Conservation (phyloP, 768 basidiomycete genomes). For the Glaciozyma antarctica region DNA sequence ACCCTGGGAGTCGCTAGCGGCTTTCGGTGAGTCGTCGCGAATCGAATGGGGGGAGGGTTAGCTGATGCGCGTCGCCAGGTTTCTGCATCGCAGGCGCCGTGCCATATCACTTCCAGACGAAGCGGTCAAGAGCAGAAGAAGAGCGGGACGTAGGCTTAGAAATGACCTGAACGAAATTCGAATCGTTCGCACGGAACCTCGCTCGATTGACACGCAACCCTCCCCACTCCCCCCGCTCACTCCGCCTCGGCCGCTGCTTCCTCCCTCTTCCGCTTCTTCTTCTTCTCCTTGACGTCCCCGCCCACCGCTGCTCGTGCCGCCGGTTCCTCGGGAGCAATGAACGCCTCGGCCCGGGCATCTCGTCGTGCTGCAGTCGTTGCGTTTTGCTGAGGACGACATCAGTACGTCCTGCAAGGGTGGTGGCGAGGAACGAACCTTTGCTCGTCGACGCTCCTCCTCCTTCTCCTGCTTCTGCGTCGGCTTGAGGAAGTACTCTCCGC, state of each 20-base stretch:
- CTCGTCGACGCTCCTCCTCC: conserved; percentile 60
- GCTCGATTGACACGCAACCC: too few relatives aligned
- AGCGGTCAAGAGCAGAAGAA: neutral
- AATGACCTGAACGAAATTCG: too few relatives aligned
- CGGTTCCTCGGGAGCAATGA: conserved; percentile 74
- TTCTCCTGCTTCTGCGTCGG: conserved; percentile 69
- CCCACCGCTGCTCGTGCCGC: conserved; percentile 48
- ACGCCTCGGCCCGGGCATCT: conserved; percentile 75
- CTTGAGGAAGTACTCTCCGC: conserved; percentile 97
- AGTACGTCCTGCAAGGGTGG: conserved; percentile 4
- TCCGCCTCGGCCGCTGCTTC: conserved; percentile 38
- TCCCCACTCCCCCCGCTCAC: neutral
- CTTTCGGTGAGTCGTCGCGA: conserved; percentile 48
- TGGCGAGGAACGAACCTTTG: conserved; percentile 52
- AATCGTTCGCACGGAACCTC: too few relatives aligned
- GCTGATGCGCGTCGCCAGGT: neutral
- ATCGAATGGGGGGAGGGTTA: neutral
- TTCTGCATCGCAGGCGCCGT: conserved; percentile 24
- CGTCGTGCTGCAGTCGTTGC: conserved; percentile 60
- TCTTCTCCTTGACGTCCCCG: conserved; percentile 61
- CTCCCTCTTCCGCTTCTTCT: conserved; percentile 47
- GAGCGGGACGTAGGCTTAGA: neutral
- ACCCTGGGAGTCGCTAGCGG: conserved; percentile 75
- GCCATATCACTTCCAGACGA: conserved; percentile 22
- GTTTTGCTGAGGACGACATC: conserved; percentile 53